Evolutionary conservation across 2,329 filamentous ascomycete species (phyloP), one percentile per base, ranked within the genome.

Genomic region (Myotisia sp.): DNA sequence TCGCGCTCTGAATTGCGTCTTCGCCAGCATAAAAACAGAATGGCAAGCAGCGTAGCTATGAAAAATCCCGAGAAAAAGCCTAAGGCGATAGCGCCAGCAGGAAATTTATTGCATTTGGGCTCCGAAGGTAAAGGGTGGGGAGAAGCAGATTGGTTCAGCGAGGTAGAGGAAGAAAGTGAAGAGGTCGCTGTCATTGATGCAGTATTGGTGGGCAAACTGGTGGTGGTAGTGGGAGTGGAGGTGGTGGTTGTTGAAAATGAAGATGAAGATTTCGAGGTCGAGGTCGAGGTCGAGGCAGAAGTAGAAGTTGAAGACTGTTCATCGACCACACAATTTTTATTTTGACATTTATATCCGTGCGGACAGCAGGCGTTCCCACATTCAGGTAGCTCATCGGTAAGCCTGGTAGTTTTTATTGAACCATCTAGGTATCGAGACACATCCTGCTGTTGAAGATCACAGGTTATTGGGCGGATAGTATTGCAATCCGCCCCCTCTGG

Each of bases 31-130:
- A 54, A 45, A 36, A 75, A 50, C 54, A 64, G 43, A 66, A 72
- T 22, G 70, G 70, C 47, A 58, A 64, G 22, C 62, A 77, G 29
- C 55, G 55, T 52, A 5, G 63, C 63, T 18, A 56, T 49, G n/a
- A 62, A 34, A 10, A 60, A 45, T 4, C 63, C 63, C 3, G 62
- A 58, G 43, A 65, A 63, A 46, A 66, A 62, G 12, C 63, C 63
- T 6, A 56, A 60, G 20, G 56, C 37, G 18, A 65, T 45, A 18
- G 61, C 62, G 23, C 46, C 50, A 14, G 44, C 51, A 12, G 63
- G 59, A 39, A 61, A 64, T 3, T 51, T 45, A 17, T 56, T 51
- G 28, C 59, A 60, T 21, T 47, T 46, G 3, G 41, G 34, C 21
- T 43, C 29, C 12, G 40, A 34, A n/a, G 41, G 35, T 27, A 51